Conservation (phyloP, 2,329 filamentous ascomycete species). For the Diaporthe citrichinensis region DNA sequence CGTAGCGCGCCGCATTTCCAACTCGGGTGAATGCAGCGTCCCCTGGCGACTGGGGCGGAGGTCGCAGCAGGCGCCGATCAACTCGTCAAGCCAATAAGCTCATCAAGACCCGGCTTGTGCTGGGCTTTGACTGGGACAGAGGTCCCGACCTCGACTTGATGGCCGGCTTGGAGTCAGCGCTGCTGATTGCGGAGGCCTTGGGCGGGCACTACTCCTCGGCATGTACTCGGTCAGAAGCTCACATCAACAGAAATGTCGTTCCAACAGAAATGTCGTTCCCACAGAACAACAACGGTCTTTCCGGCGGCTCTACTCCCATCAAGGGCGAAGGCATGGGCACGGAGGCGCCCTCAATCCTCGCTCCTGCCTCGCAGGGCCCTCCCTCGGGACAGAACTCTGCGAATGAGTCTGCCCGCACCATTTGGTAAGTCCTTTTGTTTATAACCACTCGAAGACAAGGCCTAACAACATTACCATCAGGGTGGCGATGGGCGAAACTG, state of each 20-base stretch:
- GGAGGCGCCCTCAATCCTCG: slow-evolving; percentile 11
- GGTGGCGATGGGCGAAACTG: slow-evolving; percentile 95
- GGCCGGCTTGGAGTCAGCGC: no score
- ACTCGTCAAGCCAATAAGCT: neutral
- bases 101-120: neutral
- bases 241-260: slow-evolving; percentile 22
- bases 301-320: slow-evolving; percentile 8
- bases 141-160: neutral
- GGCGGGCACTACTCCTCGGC: neutral
- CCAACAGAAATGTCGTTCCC: slow-evolving; percentile 34
- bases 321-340: slow-evolving; percentile 34
- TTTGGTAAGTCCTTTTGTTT: slow-evolving; percentile 25
- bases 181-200: neutral
- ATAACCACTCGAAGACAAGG: no score
- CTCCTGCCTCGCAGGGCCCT: slow-evolving; percentile 29
- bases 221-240: neutral
- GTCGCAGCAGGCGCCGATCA: neutral
- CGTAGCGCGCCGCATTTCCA: neutral
- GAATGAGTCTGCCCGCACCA: slow-evolving; percentile 38
- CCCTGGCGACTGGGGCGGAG: neutral
- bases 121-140: neutral
- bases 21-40: neutral
- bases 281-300: slow-evolving; percentile 30
- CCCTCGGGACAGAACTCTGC: slow-evolving; percentile 24
- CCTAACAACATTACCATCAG: neutral